Evolutionary conservation across 2,329 filamentous ascomycete species (phyloP).

Genomic region (Alternaria ethzedia): DNA sequence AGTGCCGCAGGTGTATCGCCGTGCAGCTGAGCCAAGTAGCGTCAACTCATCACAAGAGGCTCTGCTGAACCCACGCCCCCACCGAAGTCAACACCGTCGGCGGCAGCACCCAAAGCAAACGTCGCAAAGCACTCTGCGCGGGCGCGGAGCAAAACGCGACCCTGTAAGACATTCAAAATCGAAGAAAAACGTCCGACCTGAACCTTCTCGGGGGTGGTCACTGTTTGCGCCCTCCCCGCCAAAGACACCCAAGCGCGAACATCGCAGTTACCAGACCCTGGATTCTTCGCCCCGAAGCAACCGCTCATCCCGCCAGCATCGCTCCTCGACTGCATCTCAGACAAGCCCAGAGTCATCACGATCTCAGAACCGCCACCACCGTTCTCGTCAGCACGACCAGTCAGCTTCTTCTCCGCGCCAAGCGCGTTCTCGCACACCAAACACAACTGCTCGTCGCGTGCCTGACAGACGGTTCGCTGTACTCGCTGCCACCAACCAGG

Average conservation of each 20-base stretch:
- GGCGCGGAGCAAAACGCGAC: constrained; percentile 46
- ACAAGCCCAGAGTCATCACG: constrained; percentile 23
- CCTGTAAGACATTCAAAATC: constrained; percentile 41
- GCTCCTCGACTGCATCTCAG: constrained; percentile 15
- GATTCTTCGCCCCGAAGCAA: constrained; percentile 39
- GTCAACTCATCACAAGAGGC: constrained; percentile 43
- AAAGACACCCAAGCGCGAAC: constrained; percentile 31
- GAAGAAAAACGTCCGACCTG: constrained; percentile 33
- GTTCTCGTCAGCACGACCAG: constrained; percentile 38
- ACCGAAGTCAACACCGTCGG: constrained; percentile 39
- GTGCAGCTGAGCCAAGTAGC: constrained; percentile 30
- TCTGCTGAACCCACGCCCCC: constrained; percentile 45
- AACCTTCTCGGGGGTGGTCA: constrained; percentile 37
- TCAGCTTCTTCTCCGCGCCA: constrained; percentile 29
- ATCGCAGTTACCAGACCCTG: constrained; percentile 34
- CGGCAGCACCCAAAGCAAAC: constrained; percentile 43
- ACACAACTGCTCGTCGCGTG: constrained; percentile 40
- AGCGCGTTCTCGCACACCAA: constrained; percentile 41
- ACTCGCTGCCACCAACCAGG: constrained; percentile 46
- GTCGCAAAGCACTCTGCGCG: constrained; percentile 43
- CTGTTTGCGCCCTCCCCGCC: constrained; percentile 41
- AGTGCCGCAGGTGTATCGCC: constrained; percentile 39
- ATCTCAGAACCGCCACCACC: constrained; percentile 34
- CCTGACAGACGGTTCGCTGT: constrained; percentile 49
- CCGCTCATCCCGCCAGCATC: constrained; percentile 36